Conservation (phyloP, 176 grass and related monocot species). For the Secale cereale region DNA sequence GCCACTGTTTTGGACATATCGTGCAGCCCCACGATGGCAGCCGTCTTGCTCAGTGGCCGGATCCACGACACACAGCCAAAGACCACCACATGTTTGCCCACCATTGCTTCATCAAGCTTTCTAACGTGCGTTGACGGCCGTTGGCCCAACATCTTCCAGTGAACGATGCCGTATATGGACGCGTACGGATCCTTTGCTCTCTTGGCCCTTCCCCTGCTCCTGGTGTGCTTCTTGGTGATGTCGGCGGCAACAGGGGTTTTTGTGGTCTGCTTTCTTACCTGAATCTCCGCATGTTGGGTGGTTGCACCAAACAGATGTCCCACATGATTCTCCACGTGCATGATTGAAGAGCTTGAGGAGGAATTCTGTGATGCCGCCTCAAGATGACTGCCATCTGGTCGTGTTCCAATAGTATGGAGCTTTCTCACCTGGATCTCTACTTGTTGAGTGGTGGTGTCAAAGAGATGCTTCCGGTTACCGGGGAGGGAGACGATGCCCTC, state of each 20-base stretch:
- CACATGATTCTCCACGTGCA: too few species aligned
- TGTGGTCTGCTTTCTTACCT: not conserved
- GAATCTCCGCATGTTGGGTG: too few species aligned
- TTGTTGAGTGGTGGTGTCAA: not conserved
- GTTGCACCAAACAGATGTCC: too few species aligned
- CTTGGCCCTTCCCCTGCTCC: not conserved
- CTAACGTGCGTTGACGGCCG: not conserved
- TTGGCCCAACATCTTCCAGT: not conserved
- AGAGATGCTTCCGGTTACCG: not conserved
- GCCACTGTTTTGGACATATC: not conserved
- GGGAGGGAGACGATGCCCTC: not conserved
- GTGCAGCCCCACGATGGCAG: not conserved
- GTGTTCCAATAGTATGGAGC: not conserved
- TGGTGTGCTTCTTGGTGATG: not conserved
- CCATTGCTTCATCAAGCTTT: not conserved
- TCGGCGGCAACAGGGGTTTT: too few species aligned
- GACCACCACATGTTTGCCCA: not conserved
- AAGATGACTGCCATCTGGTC: not conserved
- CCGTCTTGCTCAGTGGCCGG: not conserved
- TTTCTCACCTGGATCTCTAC: constrained; percentile 2
- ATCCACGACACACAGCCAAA: not conserved
- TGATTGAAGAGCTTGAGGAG: too few species aligned
- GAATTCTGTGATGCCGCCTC: not conserved
- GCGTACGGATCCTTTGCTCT: not conserved
- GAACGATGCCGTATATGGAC: not conserved